Percentiles rank a stretch among this genome's conserved stretches.
These are phyloP conservation scores for Ceratocystis lukuohia DNA, from an alignment of 2,329 filamentous ascomycete species.

Conservation along the genomic window DNA sequence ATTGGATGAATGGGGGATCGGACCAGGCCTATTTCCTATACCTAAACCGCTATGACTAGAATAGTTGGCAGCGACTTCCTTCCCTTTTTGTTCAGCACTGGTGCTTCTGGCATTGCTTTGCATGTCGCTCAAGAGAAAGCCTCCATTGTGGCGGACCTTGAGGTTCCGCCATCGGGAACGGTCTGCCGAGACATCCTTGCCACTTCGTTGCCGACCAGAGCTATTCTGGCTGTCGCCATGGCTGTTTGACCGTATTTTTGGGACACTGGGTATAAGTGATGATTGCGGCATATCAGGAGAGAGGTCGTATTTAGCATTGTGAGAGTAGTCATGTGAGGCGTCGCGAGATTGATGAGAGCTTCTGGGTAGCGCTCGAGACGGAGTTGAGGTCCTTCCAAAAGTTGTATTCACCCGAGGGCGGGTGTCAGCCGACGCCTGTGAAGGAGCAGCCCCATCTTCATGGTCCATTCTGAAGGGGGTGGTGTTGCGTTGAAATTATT, in stretches of 20 bases:
- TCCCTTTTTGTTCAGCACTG: constrained; percentile 11
- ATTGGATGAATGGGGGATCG: neutral
- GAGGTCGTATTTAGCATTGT: constrained; percentile 9
- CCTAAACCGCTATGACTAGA: neutral
- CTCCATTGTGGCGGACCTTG: constrained; percentile 35
- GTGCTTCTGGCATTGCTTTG: constrained; percentile 24
- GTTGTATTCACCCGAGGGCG: neutral
- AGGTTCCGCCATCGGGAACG: constrained; percentile 25
- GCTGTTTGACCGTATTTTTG: neutral
- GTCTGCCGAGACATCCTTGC: neutral
- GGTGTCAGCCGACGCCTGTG: neutral
- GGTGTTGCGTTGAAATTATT: neutral
- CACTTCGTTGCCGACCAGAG: neutral
- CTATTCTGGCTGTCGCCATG: neutral
- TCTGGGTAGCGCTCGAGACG: neutral
- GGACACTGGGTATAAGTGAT: neutral
- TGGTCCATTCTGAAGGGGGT: neutral
- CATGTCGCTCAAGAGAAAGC: constrained; percentile 38
- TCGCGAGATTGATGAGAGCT: neutral
- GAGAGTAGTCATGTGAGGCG: neutral
- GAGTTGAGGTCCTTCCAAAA: neutral
- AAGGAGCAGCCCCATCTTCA: constrained; percentile 4
- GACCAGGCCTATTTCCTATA: neutral
- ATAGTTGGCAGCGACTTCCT: constrained; percentile 6
- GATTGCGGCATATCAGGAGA: constrained; percentile 7